phyloP scores from a whole-genome alignment of 1,139 yeast genomes.

The Lodderomyces jiufengensis region DNA sequence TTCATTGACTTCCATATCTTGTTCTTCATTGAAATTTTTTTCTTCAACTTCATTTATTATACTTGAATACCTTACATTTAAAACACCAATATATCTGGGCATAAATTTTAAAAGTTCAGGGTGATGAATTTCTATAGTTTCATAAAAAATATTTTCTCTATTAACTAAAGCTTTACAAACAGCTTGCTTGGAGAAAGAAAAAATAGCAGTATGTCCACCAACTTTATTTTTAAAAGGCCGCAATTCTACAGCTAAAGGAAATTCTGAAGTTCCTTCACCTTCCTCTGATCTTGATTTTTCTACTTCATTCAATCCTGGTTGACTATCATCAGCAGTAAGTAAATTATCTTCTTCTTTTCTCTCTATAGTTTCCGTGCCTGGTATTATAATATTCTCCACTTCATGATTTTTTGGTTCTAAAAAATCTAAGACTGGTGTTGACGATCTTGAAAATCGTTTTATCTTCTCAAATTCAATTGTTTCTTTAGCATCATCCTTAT shows the following conservation, averaged over 20 bases:
- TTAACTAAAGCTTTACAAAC: slow-evolving; percentile 94
- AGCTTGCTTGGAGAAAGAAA: slow-evolving; percentile 83
- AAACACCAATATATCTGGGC: slow-evolving; percentile 93
- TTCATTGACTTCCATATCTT: slow-evolving; percentile 5
- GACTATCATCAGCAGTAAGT: too few species aligned
- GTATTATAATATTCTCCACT: too few species aligned
- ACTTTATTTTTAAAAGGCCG: slow-evolving; percentile 70
- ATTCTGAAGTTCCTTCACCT: slow-evolving; percentile 16
- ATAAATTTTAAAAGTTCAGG: slow-evolving; percentile 74
- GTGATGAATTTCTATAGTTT: slow-evolving; percentile 74
- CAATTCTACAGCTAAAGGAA: slow-evolving; percentile 75
- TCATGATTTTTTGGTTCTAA: background rate
- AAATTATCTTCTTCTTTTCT: background rate
- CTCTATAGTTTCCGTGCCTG: too few species aligned
- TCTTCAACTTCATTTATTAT: slow-evolving; percentile 29
- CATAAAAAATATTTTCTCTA: slow-evolving; percentile 89
- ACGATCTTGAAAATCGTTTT: slow-evolving; percentile 10
- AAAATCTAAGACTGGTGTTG: slow-evolving; percentile 9
- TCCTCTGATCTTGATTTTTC: slow-evolving; percentile 1
- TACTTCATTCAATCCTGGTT: too few species aligned
- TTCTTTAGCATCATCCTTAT: too few species aligned
- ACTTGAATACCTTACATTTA: slow-evolving; percentile 79
- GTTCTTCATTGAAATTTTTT: slow-evolving; percentile 2
- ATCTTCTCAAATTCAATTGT: slow-evolving; percentile 1
- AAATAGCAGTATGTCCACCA: slow-evolving; percentile 98